Conservation (phyloP, 2,329 filamentous ascomycete species). For the Trichoderma endophyticum region DNA sequence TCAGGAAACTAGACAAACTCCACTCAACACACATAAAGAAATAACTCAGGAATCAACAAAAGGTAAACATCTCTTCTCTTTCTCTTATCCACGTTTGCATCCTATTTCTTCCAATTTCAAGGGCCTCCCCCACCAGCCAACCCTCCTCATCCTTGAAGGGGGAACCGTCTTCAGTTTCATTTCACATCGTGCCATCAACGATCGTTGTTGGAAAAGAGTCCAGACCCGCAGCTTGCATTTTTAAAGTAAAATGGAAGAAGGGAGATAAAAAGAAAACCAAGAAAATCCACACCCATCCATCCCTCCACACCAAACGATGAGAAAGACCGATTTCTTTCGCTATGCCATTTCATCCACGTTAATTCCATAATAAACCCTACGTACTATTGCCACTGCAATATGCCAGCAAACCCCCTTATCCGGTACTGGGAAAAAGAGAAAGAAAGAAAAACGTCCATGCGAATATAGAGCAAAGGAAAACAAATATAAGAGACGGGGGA, state of each 20-base stretch:
- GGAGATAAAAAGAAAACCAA: not conserved
- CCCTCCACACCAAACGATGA: not conserved
- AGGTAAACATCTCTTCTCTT: not conserved
- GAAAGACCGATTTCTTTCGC: slow-evolving; percentile 15
- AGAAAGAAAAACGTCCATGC: not conserved
- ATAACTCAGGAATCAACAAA: not conserved
- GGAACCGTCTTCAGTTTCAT: not conserved
- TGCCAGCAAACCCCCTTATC: not conserved
- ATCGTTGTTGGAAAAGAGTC: not conserved
- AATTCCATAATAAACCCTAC: not conserved
- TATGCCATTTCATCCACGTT: slow-evolving; percentile 16
- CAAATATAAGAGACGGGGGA: not conserved
- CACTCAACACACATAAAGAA: not conserved
- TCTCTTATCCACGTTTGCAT: slow-evolving; percentile 9
- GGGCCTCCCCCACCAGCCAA: no score
- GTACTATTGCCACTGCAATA: slow-evolving; percentile 13
- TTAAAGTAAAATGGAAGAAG: not conserved
- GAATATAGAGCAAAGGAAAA: not conserved
- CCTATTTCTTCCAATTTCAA: not conserved
- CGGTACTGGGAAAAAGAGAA: not conserved
- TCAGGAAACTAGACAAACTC: not conserved
- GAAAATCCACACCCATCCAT: not conserved
- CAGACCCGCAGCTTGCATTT: not conserved
- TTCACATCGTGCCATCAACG: not conserved
- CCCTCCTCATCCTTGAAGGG: not conserved